Evolutionary conservation across 139 green algal species (phyloP), one percentile per base, ranked within the genome.

Genomic region (Gonium pectorale): DNA sequence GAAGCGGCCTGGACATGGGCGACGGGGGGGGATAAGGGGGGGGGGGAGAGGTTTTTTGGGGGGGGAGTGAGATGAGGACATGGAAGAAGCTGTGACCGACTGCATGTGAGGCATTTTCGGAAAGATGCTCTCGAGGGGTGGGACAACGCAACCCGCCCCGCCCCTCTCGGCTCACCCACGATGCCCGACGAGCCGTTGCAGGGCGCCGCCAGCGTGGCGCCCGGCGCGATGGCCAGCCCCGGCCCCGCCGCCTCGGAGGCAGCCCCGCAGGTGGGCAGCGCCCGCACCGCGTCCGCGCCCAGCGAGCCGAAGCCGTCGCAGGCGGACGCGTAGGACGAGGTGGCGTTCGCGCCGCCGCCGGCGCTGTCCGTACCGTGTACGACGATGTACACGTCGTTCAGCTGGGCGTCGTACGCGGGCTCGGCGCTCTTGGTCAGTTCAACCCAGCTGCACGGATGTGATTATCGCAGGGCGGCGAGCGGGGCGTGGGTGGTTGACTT

Each of bases 401-500:
- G 60, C 40, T 82, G 59, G 5, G 21, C 8, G 43, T 72, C 59
- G n/a, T 63, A 60, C 15, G 13, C 4, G 38, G 38, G 29, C 17
- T 82, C 59, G 6, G 75, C 75, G 43, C 59, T 72, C 59, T 82
- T 82, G 41, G 75, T 82, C 5, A 82, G 29, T 40, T 82, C 75
- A 29, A 82, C 59, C 75, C 75, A 82, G 38, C 73, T 81, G 59
- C n/a, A n/a, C n/a, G n/a, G n/a, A n/a, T n/a, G n/a, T n/a, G n/a
- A n/a, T n/a, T n/a, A n/a, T n/a, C n/a, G n/a, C n/a, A n/a, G n/a
- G n/a, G n/a, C n/a, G n/a, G n/a, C n/a, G n/a, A n/a, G n/a, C n/a
- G n/a, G n/a, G n/a, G n/a, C n/a, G n/a, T n/a, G n/a, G n/a, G n/a
- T n/a, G n/a, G n/a, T n/a, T n/a, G n/a, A n/a, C n/a, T n/a, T n/a